Evolutionary conservation across 2,329 filamentous ascomycete genomes (phyloP).

Genomic region (Stemphylium vesicarium): DNA sequence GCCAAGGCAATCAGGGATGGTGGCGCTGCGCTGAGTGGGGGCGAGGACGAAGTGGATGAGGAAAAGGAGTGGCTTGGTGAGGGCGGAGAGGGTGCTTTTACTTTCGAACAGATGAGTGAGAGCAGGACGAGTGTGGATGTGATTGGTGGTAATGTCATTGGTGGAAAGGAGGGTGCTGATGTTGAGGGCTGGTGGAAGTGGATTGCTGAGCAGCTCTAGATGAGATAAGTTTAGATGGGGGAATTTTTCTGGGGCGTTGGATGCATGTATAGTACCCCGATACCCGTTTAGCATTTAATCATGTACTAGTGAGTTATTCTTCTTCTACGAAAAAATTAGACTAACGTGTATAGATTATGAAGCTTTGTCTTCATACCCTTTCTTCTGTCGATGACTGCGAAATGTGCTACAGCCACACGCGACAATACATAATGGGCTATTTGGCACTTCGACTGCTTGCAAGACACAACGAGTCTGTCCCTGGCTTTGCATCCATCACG

Average conservation of each 20-base stretch:
- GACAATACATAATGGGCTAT: too few relatives aligned
- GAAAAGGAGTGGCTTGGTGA: conserved; percentile 82
- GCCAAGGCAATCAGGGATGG: conserved; percentile 82
- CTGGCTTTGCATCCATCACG: too few relatives aligned
- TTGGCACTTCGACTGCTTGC: too few relatives aligned
- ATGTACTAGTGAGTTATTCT: too few relatives aligned
- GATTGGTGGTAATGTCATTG: conserved; percentile 71
- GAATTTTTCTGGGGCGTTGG: neutral
- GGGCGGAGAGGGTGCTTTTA: conserved; percentile 77
- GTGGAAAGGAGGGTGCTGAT: conserved; percentile 66
- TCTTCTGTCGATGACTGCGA: too few relatives aligned
- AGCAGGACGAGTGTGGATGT: conserved; percentile 81
- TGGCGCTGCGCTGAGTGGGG: conserved; percentile 69
- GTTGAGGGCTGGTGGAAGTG: conserved; percentile 89
- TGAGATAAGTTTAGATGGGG: neutral
- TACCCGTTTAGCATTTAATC: too few relatives aligned
- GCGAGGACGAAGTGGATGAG: conserved; percentile 64
- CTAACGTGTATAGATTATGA: too few relatives aligned
- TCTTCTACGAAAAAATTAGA: too few relatives aligned
- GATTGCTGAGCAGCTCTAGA: conserved; percentile 76
- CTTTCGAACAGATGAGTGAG: conserved; percentile 81
- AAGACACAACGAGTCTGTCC: too few relatives aligned
- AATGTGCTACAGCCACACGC: too few relatives aligned
- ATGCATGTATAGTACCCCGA: neutral
- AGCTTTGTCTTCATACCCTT: too few relatives aligned